Evolutionary conservation across 805 yeast species (phyloP), one percentile per base, ranked within the genome.

Genomic region (Isabelozyma rhagii): DNA sequence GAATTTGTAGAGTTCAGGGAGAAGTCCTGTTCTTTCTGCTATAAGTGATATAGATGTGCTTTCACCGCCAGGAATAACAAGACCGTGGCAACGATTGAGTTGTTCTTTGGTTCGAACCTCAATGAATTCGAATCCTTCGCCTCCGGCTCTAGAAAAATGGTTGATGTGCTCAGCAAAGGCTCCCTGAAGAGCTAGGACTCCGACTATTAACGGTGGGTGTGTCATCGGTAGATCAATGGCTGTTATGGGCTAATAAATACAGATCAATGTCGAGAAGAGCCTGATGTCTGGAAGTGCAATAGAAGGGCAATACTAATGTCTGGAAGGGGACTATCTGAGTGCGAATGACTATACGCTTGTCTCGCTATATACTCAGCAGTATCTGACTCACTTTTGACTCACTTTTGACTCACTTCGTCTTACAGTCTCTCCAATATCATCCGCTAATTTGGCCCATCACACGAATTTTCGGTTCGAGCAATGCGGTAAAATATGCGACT

Each of bases 171-270:
- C 96, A 14, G 69, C 62, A 60, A 86, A 88, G 0, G 94, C 92
- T 5, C 96, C 96, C 61, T 87, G 96, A 15, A 87, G 74, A 0
- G 93, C 88, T 47, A 88, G 65, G 1, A 88, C 91, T 3, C 96
- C 96, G 9, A 87, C 72, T 3, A 59, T 62, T 13, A 64, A 36
- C 6, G 36, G n/a, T 10, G 36, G n/a, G 36, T 31, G 36, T 31
- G 36, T 31, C 36, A 31, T 31, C 17, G 10, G 25, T 21, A 21
- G 25, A 21, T 21, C 25, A 21, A 6, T 21, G 25, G 25, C 25
- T 21, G 25, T 6, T 4, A 21, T 21, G 25, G 25, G 25, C 25
- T 21, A 21, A 21, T 21, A 21, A 21, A 21, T 21, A 21, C 25
- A 21, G 25, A 21, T 21, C 25, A 21, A 21, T 21, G 25, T 21